Conservation (phyloP, 345 rosid species). For the Euphorbia peplus region DNA sequence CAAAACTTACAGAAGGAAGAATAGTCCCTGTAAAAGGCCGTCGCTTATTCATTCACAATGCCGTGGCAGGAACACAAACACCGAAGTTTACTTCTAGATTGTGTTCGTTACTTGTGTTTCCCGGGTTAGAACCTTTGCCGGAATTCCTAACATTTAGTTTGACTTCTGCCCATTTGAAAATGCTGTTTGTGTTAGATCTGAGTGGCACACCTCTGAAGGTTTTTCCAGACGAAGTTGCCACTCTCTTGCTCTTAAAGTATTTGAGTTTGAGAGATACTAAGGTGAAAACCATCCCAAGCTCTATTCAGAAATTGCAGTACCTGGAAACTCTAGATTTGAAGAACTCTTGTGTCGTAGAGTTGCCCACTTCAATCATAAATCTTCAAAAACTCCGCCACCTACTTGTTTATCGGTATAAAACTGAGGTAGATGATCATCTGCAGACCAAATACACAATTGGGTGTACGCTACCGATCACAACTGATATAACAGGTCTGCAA, state of each 20-base stretch:
- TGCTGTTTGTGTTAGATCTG: conserved; percentile 9
- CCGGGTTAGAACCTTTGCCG: neutral
- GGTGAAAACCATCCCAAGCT: conserved; percentile 8
- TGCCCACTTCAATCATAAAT: conserved; percentile 9
- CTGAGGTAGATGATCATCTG: neutral
- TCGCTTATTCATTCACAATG: conserved; percentile 1
- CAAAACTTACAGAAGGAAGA: neutral
- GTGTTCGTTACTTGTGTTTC: conserved; percentile 9
- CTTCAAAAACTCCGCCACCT: conserved; percentile 15
- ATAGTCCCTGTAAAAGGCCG: neutral
- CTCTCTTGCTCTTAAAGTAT: neutral
- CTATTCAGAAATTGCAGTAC: neutral
- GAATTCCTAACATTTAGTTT: neutral
- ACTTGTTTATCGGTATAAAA: conserved; percentile 7
- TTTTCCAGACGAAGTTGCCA: conserved; percentile 4
- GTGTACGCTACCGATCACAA: neutral
- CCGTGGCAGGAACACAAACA: neutral
- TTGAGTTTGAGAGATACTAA: conserved; percentile 13
- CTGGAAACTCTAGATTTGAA: conserved; percentile 17
- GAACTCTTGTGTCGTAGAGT: neutral
- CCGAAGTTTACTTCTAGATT: neutral
- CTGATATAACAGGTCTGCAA: conserved; percentile 5
- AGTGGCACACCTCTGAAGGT: conserved; percentile 3
- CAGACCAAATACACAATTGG: conserved; percentile 5
- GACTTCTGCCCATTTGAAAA: neutral